Percentiles rank a stretch among this genome's conserved stretches.
Evolutionary conservation across 129 eudicot genomes (phyloP).

Genomic region (Logfia minima): DNA sequence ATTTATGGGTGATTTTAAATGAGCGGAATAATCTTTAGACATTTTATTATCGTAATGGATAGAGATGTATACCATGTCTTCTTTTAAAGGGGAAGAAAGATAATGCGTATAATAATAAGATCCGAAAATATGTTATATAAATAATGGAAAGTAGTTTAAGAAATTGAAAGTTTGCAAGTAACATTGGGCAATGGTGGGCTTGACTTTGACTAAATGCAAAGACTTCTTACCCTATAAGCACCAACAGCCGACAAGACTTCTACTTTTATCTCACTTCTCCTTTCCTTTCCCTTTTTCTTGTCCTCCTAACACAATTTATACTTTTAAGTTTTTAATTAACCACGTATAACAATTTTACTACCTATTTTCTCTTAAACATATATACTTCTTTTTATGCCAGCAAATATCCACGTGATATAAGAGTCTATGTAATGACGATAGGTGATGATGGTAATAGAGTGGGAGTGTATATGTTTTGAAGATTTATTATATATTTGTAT

Average conservation of each 20-base stretch:
- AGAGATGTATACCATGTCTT: not conserved
- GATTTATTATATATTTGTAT: no score
- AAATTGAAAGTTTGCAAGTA: conserved; percentile 7
- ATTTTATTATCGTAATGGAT: no score
- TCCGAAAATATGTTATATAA: not conserved
- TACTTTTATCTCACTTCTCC: not conserved
- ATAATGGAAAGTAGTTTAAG: not conserved
- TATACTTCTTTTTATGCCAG: no score
- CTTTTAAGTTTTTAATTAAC: not conserved
- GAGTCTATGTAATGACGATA: no score
- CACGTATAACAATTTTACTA: no score
- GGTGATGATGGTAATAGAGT: no score
- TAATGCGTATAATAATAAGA: not conserved
- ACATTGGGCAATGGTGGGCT: conserved; percentile 57
- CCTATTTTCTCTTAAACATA: no score
- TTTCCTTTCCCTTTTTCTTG: not conserved
- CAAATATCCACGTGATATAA: no score
- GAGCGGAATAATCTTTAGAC: not conserved
- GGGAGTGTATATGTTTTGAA: no score
- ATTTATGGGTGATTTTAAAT: no score
- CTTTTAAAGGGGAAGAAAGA: not conserved
- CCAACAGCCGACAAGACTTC: conserved; percentile 47
- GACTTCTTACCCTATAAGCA: conserved; percentile 26
- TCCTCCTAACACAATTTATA: conserved; percentile 14
- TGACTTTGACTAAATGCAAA: conserved; percentile 59